A percentile compares a stretch with the other conserved stretches of the same genome.
These are phyloP conservation scores for Letharia columbiana DNA, from an alignment of 495 filamentous ascomycete genomes.

Conservation along the genomic window DNA sequence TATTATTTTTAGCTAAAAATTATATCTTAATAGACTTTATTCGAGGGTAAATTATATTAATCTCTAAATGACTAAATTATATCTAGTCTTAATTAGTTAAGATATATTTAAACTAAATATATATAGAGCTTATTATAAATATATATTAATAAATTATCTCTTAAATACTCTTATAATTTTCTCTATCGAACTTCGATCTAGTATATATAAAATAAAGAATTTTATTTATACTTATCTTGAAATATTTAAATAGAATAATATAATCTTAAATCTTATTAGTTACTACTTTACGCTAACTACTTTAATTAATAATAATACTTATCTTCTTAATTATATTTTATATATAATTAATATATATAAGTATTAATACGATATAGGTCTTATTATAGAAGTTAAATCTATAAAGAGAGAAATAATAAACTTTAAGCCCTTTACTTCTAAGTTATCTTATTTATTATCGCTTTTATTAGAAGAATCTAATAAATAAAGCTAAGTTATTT, in stretches of 20 bases:
- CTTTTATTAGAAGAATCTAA: background rate
- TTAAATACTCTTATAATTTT: background rate
- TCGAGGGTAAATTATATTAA: too few relatives aligned
- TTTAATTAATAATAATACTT: background rate
- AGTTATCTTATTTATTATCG: too few relatives aligned
- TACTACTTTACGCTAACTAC: background rate
- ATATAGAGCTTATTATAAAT: background rate
- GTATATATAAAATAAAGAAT: background rate
- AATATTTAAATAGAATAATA: background rate
- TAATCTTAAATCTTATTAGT: background rate
- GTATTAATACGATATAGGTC: too few relatives aligned
- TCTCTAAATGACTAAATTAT: too few relatives aligned
- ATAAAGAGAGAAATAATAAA: too few relatives aligned
- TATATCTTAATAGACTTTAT: too few relatives aligned
- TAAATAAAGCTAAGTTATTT: background rate
- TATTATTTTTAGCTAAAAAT: too few relatives aligned
- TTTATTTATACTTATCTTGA: background rate
- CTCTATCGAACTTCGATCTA: background rate
- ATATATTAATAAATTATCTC: background rate
- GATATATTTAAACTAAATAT: background rate
- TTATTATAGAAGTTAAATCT: too few relatives aligned
- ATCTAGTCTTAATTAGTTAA: too few relatives aligned
- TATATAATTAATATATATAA: too few relatives aligned
- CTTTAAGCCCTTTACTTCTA: too few relatives aligned
- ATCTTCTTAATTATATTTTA: too few relatives aligned